These are phyloP conservation scores for Plasmodium knowlesi DNA, from an alignment of 169 alveolate species.

Conservation along the genomic window DNA sequence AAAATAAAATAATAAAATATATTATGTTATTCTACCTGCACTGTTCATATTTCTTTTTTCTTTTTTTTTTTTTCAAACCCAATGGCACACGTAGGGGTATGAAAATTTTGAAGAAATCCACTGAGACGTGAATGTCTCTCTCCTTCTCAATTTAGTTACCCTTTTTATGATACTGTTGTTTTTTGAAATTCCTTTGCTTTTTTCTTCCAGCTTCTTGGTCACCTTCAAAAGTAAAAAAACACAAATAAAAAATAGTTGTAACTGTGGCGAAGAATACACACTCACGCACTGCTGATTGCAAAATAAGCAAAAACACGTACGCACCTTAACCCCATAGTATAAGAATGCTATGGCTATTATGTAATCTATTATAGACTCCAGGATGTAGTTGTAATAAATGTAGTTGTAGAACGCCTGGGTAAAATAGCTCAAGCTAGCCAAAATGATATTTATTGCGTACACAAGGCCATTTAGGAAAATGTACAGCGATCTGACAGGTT, in stretches of 20 bases:
- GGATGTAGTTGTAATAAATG: conserved; percentile 38
- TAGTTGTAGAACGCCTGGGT: conserved; percentile 18
- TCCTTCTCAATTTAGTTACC: conserved; percentile 6
- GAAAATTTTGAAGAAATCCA: background rate
- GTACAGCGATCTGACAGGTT: conserved; percentile 20
- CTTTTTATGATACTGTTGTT: conserved; percentile 24
- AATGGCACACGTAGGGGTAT: background rate
- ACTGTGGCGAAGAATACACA: background rate
- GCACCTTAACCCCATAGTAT: conserved; percentile 61
- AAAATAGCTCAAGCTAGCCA: conserved; percentile 35
- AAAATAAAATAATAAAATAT: background rate
- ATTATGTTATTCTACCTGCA: background rate
- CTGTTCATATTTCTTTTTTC: background rate
- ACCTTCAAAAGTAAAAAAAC: conserved; percentile 20
- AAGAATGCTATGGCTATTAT: conserved; percentile 40
- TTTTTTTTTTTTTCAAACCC: background rate
- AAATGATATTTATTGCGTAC: conserved; percentile 16
- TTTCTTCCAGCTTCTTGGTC: conserved; percentile 47
- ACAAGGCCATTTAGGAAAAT: conserved; percentile 25
- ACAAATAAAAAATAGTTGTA: background rate
- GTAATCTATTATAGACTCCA: conserved; percentile 47
- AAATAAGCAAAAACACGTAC: background rate
- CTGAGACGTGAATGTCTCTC: background rate
- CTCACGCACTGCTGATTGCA: background rate
- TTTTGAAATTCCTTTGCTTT: conserved; percentile 43